Evolutionary conservation across 331 rosid species (phyloP).

Genomic region (Malus hybrid): DNA sequence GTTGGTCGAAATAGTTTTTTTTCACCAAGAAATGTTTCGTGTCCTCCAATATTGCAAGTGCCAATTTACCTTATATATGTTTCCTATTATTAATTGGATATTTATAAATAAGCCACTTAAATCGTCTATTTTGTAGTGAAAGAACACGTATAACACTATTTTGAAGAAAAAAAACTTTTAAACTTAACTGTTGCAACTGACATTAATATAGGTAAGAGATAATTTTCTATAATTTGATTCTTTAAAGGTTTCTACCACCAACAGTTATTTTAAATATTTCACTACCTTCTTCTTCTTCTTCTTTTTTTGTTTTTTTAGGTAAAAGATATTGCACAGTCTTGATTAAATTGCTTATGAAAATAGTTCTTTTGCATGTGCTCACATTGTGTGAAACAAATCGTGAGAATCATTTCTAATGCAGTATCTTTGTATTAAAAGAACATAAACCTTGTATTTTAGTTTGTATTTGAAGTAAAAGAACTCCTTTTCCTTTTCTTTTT

Average conservation of each 20-base stretch:
- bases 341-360: neutral
- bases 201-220: too few species aligned
- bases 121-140: too few species aligned
- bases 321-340: too few species aligned
- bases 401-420: neutral
- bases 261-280: neutral
- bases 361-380: neutral
- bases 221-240: too few species aligned
- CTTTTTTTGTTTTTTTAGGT: neutral
- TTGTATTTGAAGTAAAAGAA: too few species aligned
- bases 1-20: conserved; percentile 25
- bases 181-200: neutral
- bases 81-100: too few species aligned
- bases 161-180: too few species aligned
- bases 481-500: too few species aligned
- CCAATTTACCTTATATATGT: neutral
- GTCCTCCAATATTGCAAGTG: conserved; percentile 6
- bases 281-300: neutral
- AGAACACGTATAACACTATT: too few species aligned
- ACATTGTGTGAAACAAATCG: neutral
- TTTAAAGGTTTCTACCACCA: neutral
- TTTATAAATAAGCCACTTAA: too few species aligned
- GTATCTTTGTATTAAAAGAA: too few species aligned
- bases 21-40: neutral
- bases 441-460: too few species aligned